Conservation (phyloP, 306 rosid species). For the Purshia tridentata region DNA sequence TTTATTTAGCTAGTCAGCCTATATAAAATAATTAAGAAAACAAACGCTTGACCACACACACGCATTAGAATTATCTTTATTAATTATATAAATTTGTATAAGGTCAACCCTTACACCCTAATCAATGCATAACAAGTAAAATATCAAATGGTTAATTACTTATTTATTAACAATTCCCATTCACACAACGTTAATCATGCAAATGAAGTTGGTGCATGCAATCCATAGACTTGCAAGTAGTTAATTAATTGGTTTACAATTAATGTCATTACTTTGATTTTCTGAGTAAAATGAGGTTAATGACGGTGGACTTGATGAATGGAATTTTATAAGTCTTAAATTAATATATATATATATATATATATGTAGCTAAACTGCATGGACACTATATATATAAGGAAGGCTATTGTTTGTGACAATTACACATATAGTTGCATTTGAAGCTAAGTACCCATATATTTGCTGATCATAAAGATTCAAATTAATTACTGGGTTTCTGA, state of each 20-base stretch:
- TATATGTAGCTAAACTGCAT: background rate
- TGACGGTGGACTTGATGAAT: background rate
- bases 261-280: too few species aligned
- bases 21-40: too few species aligned
- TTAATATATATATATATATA: background rate
- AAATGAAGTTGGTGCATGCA: slow-evolving; percentile 2
- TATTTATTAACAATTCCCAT: background rate
- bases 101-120: slow-evolving; percentile 2
- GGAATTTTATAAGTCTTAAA: background rate
- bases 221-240: too few species aligned
- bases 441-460: too few species aligned
- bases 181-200: background rate
- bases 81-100: background rate
- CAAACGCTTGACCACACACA: background rate
- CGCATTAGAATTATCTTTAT: background rate
- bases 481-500: background rate
- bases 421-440: background rate
- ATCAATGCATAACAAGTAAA: background rate
- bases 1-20: slow-evolving; percentile 7
- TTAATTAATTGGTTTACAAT: too few species aligned
- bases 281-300: background rate
- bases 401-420: background rate
- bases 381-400: slow-evolving; percentile 4
- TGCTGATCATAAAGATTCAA: too few species aligned
- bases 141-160: background rate